phyloP scores from a whole-genome alignment of 2,329 filamentous ascomycete species.

The Ramichloridium luteum region DNA sequence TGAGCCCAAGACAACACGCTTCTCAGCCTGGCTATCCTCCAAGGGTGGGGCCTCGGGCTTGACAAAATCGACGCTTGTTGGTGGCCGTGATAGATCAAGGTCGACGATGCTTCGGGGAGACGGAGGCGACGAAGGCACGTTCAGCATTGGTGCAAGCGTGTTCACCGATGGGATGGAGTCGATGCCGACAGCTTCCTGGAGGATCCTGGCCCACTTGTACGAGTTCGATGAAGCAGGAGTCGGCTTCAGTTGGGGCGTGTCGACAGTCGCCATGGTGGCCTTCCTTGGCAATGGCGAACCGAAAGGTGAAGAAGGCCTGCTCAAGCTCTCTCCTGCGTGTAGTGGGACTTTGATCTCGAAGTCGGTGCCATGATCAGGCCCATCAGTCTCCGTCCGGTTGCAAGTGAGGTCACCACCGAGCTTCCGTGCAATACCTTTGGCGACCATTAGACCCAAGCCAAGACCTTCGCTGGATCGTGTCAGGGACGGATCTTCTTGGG shows the following conservation, averaged over 20 bases:
- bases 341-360: conserved; percentile 57
- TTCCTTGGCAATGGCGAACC: conserved; percentile 31
- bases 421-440: conserved; percentile 56
- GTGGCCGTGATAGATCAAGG: not conserved
- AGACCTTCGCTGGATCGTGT: conserved; percentile 56
- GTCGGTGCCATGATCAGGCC: conserved; percentile 50
- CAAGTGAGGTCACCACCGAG: conserved; percentile 57
- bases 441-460: conserved; percentile 58
- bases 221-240: not conserved
- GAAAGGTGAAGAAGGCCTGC: conserved; percentile 40
- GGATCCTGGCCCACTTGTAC: not conserved
- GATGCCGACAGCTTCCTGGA: not conserved
- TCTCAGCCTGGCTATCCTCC: conserved; percentile 1
- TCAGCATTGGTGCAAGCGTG: conserved; percentile 2
- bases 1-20: not conserved
- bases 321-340: conserved; percentile 38
- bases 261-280: conserved; percentile 5
- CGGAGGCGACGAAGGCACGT: conserved; percentile 9
- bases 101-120: conserved; percentile 9
- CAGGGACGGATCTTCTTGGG: conserved; percentile 55
- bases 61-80: not conserved
- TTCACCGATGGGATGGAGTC: not conserved
- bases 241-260: conserved; percentile 3
- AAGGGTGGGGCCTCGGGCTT: not conserved
- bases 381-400: conserved; percentile 49